These are phyloP conservation scores for Tubosaeta brunneosetosa DNA, from an alignment of 768 basidiomycete species.

Conservation along the genomic window DNA sequence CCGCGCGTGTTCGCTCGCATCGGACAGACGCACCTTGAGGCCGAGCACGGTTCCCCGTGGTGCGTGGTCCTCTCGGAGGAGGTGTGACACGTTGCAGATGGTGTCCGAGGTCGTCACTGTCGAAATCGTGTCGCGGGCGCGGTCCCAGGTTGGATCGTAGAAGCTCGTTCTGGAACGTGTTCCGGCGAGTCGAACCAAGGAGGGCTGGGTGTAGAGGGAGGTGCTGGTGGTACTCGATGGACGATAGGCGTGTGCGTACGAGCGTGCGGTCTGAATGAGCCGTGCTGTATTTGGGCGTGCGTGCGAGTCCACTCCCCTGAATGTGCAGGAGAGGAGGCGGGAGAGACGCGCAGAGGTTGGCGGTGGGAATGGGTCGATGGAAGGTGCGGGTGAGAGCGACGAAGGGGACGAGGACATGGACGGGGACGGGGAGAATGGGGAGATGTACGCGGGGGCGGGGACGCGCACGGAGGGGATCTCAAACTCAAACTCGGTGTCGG, in stretches of 20 bases:
- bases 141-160: slow-evolving; percentile 1
- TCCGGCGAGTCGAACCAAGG: slow-evolving; percentile 2
- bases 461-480: slow-evolving; percentile 15
- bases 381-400: slow-evolving; percentile 13
- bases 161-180: slow-evolving; percentile 14
- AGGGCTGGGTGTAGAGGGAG: slow-evolving; percentile 16
- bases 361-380: slow-evolving; percentile 9
- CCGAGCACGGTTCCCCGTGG: slow-evolving; percentile 11
- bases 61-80: slow-evolving; percentile 3
- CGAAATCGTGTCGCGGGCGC: slow-evolving; percentile 17
- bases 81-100: neutral
- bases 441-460: slow-evolving; percentile 19
- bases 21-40: slow-evolving; percentile 19
- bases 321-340: slow-evolving; percentile 21
- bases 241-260: slow-evolving; percentile 14
- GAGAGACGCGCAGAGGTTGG: slow-evolving; percentile 13
- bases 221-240: slow-evolving; percentile 7
- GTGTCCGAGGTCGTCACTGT: slow-evolving; percentile 20
- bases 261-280: slow-evolving; percentile 15
- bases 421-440: slow-evolving; percentile 17
- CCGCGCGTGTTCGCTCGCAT: slow-evolving; percentile 21
- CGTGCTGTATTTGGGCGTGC: slow-evolving; percentile 14
- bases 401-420: slow-evolving; percentile 9
- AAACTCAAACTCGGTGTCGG: slow-evolving; percentile 19
- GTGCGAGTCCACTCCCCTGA: slow-evolving; percentile 6